Conservation (phyloP, 768 basidiomycete species). For the Boletus tomentosulus region DNA sequence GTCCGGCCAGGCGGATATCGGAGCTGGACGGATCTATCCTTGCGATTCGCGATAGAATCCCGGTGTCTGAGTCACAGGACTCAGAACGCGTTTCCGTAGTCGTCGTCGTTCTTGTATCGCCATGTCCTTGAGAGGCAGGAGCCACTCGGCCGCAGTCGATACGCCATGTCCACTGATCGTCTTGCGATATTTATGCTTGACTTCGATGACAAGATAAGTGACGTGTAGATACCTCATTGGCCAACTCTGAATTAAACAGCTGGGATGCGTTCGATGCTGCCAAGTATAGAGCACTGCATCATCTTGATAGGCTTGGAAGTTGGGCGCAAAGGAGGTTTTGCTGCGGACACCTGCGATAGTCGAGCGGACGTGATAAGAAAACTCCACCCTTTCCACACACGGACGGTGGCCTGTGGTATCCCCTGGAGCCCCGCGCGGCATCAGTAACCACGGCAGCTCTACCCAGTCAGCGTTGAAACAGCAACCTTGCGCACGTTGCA, state of each 20-base stretch:
- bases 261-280: not conserved
- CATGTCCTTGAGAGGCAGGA: not conserved
- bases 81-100: not conserved
- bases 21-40: slow-evolving; percentile 7
- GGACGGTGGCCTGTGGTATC: not conserved
- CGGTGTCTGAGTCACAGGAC: not conserved
- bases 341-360: not conserved
- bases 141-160: not conserved
- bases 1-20: slow-evolving; percentile 6
- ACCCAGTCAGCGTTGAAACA: not conserved
- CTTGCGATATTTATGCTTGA: not conserved
- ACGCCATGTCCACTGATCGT: not conserved
- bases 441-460: not conserved
- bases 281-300: not conserved
- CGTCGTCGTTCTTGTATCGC: not conserved
- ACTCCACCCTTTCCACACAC: not conserved
- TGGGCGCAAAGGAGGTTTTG: too few relatives aligned
- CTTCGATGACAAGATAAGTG: not conserved
- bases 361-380: slow-evolving; percentile 3
- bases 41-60: not conserved
- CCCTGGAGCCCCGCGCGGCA: not conserved
- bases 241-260: not conserved
- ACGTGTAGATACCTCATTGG: slow-evolving; percentile 1
- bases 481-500: not conserved
- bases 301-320: not conserved